Conservation (phyloP, 2,329 filamentous ascomycete genomes). For the Teratosphaeria pseudoeucalypti region DNA sequence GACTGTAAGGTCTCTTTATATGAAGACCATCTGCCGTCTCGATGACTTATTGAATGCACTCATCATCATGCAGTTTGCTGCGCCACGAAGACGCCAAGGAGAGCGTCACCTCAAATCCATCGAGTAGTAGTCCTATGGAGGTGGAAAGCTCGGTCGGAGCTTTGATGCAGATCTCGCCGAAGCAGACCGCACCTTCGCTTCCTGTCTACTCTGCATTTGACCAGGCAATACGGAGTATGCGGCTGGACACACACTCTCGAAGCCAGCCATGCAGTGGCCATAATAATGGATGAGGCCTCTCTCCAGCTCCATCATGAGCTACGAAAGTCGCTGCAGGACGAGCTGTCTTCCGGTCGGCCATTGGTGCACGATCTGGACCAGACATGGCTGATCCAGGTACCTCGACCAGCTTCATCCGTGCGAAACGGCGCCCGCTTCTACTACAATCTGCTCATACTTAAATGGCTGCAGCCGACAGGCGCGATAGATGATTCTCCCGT, state of each 20-base stretch:
- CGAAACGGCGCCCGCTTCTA: conserved; percentile 39
- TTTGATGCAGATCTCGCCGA: background rate
- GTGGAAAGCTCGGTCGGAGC: no score
- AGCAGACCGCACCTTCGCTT: background rate
- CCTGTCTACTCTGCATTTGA: background rate
- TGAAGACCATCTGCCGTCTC: no score
- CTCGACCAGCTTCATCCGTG: conserved; percentile 38
- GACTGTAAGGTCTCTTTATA: no score
- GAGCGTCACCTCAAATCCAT: no score
- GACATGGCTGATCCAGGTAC: conserved; percentile 56
- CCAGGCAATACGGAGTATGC: background rate
- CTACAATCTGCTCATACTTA: conserved; percentile 57
- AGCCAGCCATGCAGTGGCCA: conserved; percentile 6
- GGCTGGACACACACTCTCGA: background rate
- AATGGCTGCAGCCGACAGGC: conserved; percentile 38
- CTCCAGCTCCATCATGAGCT: conserved; percentile 35
- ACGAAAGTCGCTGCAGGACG: conserved; percentile 28
- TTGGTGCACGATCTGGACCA: conserved; percentile 56
- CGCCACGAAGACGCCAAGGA: no score
- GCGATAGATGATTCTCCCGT: background rate
- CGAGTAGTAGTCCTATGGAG: no score
- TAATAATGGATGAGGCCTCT: conserved; percentile 19
- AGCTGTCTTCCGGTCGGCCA: conserved; percentile 36
- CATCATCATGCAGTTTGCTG: no score
- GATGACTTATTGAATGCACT: no score